Percentiles rank a stretch among this genome's conserved stretches.
Conservation (phyloP, 2,329 filamentous ascomycete species). For the Calonectria hawksworthii region DNA sequence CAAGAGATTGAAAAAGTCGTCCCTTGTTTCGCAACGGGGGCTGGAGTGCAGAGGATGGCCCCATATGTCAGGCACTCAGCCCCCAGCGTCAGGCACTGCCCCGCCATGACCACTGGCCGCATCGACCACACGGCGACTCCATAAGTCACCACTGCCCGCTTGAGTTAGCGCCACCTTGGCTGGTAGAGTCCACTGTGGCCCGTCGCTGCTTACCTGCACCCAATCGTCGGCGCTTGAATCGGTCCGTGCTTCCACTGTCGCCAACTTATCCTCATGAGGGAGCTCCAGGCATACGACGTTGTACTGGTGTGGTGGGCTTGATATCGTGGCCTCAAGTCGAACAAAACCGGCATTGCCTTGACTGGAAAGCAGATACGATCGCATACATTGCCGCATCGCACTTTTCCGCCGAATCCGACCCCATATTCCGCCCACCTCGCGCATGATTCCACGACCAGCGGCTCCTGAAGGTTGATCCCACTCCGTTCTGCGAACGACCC, state of each 20-base stretch:
- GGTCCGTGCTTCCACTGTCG: conserved; percentile 45
- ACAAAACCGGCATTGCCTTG: conserved; percentile 34
- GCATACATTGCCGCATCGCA: conserved; percentile 7
- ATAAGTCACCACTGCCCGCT: conserved; percentile 2
- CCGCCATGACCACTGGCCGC: conserved; percentile 30
- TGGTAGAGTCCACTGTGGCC: conserved; percentile 26
- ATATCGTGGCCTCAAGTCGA: conserved; percentile 47
- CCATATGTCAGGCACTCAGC: conserved; percentile 51
- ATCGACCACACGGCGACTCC: conserved; percentile 27
- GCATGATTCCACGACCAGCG: not conserved
- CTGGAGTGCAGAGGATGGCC: conserved; percentile 44
- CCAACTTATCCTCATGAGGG: conserved; percentile 29
- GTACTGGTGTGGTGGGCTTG: conserved; percentile 28
- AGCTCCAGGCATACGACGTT: conserved; percentile 36
- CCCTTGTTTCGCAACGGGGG: conserved; percentile 44
- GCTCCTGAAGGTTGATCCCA: conserved; percentile 17
- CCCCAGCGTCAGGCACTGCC: conserved; percentile 29
- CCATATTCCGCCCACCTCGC: not conserved
- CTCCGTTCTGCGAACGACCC: conserved; percentile 33
- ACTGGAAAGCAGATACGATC: conserved; percentile 14
- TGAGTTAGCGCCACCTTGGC: conserved; percentile 26
- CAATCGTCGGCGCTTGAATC: conserved; percentile 45
- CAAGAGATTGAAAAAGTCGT: conserved; percentile 50
- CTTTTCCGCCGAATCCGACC: not conserved
- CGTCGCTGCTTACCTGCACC: conserved; percentile 22